Evolutionary conservation across 2,329 filamentous ascomycete genomes (phyloP).

Genomic region (Colletotrichum lentis): DNA sequence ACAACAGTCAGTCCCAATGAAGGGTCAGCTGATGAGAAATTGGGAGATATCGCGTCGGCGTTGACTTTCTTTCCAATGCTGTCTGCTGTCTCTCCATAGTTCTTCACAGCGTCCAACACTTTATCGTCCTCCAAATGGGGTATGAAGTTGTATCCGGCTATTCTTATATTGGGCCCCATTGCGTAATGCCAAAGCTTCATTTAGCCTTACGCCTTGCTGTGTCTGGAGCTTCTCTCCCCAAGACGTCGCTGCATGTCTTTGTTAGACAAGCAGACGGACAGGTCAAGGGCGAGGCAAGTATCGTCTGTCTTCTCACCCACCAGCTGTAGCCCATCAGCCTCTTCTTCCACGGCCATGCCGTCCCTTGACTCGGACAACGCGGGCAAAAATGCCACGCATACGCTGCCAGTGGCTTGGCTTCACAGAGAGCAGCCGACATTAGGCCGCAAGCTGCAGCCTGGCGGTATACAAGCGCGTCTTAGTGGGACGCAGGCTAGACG

Average conservation of each 20-base stretch:
- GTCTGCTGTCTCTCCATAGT: neutral
- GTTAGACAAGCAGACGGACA: neutral
- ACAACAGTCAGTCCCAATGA: neutral
- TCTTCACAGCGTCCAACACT: neutral
- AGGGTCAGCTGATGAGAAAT: neutral
- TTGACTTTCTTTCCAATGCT: neutral
- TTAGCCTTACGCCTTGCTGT: neutral
- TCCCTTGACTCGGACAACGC: neutral
- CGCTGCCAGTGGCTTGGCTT: neutral
- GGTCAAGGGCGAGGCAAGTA: neutral
- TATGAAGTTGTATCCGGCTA: neutral
- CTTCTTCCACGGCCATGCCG: neutral
- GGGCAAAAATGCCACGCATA: conserved; percentile 13
- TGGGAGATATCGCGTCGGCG: neutral
- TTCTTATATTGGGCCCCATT: neutral
- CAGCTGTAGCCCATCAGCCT: neutral
- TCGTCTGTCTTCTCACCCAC: neutral
- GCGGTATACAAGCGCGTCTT: neutral
- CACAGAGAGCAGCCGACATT: conserved; percentile 7
- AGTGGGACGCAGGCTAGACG: neutral
- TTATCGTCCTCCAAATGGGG: neutral
- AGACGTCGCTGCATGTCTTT: neutral
- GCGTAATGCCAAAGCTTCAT: neutral
- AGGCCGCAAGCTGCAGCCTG: neutral
- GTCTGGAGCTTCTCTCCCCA: neutral